These are phyloP conservation scores for Coemansia sp. DNA, from an alignment of 192 early-diverging fungal genomes.

Conservation along the genomic window DNA sequence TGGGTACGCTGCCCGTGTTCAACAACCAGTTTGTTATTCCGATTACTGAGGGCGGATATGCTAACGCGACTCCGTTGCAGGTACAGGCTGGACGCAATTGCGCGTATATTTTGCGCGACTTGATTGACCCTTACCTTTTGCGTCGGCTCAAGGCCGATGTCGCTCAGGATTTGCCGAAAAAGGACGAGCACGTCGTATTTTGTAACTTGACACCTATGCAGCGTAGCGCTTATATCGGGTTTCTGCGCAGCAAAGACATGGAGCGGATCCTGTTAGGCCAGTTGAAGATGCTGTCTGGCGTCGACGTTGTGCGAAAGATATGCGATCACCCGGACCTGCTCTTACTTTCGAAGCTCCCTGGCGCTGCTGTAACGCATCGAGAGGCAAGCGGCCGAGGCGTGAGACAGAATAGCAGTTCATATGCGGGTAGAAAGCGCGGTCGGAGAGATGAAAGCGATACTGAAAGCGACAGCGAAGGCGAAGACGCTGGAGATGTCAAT, in stretches of 20 bases:
- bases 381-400: constrained; percentile 16
- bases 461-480: constrained; percentile 23
- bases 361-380: constrained; percentile 27
- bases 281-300: constrained; percentile 83
- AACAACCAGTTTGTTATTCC: constrained; percentile 89
- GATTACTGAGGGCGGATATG: constrained; percentile 90
- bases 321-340: constrained; percentile 93
- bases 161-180: constrained; percentile 85
- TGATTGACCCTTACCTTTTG: constrained; percentile 92
- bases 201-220: constrained; percentile 84
- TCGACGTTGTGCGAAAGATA: constrained; percentile 92
- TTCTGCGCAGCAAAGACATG: constrained; percentile 75
- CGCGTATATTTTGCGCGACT: constrained; percentile 85
- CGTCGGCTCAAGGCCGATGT: constrained; percentile 93
- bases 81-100: constrained; percentile 95
- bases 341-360: constrained; percentile 34
- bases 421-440: not conserved
- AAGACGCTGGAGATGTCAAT: constrained; percentile 7
- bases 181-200: constrained; percentile 91
- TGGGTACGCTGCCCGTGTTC: constrained; percentile 60
- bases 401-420: not conserved
- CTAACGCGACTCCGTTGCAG: constrained; percentile 86
- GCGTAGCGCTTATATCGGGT: constrained; percentile 70
- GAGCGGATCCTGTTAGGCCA: constrained; percentile 76
- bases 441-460: not conserved